Conservation (phyloP, 2,329 filamentous ascomycete species). For the Aspergillus persii region DNA sequence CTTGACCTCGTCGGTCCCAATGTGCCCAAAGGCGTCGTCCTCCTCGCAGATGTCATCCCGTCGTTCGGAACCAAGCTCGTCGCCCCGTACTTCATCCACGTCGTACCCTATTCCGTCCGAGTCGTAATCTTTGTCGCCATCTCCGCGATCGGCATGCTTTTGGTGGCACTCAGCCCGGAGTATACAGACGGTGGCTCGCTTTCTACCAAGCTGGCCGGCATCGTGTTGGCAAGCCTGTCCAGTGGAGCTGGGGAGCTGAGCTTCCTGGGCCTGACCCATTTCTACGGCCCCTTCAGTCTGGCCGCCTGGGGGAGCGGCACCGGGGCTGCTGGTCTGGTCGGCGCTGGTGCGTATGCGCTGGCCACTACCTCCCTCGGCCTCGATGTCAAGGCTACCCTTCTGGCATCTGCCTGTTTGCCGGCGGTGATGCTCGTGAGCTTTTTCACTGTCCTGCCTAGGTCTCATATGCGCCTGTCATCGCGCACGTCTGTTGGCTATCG, state of each 20-base stretch:
- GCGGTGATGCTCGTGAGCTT: slow-evolving; percentile 79
- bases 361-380: slow-evolving; percentile 78
- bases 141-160: slow-evolving; percentile 81
- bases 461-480: slow-evolving; percentile 55
- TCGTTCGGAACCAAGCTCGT: slow-evolving; percentile 84
- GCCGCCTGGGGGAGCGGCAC: slow-evolving; percentile 93
- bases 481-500: slow-evolving; percentile 53
- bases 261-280: slow-evolving; percentile 88
- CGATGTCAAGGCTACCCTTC: slow-evolving; percentile 68
- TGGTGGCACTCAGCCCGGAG: slow-evolving; percentile 76
- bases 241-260: slow-evolving; percentile 86
- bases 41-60: slow-evolving; percentile 88
- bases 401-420: slow-evolving; percentile 77
- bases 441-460: slow-evolving; percentile 74
- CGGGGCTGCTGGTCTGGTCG: slow-evolving; percentile 81
- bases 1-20: slow-evolving; percentile 87
- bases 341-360: slow-evolving; percentile 82
- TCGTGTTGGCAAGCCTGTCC: slow-evolving; percentile 79
- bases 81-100: slow-evolving; percentile 91
- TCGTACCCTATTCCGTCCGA: slow-evolving; percentile 74
- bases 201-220: slow-evolving; percentile 73
- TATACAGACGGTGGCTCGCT: slow-evolving; percentile 59
- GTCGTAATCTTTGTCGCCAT: slow-evolving; percentile 71
- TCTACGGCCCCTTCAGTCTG: slow-evolving; percentile 82
- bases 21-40: slow-evolving; percentile 86